Evolutionary conservation across 345 rosid genomes (phyloP).

Genomic region (Eutrema japonicum): DNA sequence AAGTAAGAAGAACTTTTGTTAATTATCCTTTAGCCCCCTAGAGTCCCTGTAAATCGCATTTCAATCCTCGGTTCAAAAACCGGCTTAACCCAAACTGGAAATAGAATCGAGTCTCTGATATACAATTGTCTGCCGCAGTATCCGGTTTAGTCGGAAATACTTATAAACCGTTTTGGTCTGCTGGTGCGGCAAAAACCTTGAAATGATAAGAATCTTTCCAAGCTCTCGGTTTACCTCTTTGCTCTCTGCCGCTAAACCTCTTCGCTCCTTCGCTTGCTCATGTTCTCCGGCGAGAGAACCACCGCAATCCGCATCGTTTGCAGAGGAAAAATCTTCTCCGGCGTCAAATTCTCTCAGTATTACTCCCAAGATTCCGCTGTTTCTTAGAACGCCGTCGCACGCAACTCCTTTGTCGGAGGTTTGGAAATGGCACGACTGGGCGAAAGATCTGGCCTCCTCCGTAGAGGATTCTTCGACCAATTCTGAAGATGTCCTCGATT

Average conservation of each 20-base stretch:
- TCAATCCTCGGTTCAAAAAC: not conserved
- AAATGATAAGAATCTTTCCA: conserved; percentile 43
- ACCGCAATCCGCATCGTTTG: conserved; percentile 8
- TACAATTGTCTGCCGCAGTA: not conserved
- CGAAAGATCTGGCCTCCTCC: conserved; percentile 60
- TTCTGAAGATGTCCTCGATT: conserved; percentile 66
- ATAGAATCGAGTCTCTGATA: not conserved
- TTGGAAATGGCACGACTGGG: conserved; percentile 81
- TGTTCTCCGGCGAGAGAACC: conserved; percentile 41
- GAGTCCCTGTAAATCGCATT: not conserved
- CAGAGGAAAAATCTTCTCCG: conserved; percentile 4
- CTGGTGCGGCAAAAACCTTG: conserved; percentile 34
- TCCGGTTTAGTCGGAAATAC: conserved; percentile 26
- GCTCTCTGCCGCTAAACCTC: conserved; percentile 38
- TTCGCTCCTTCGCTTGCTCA: conserved; percentile 27
- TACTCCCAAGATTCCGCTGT: conserved; percentile 56
- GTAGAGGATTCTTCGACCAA: conserved; percentile 56
- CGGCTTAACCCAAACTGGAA: conserved; percentile 21
- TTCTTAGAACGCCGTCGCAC: conserved; percentile 55
- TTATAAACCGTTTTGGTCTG: conserved; percentile 40
- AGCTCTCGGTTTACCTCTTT: conserved; percentile 33
- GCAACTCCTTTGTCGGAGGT: conserved; percentile 55
- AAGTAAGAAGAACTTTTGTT: conserved; percentile 18
- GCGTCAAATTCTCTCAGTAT: conserved; percentile 14
- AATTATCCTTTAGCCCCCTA: conserved; percentile 27